Percentiles rank a stretch among this genome's conserved stretches.
phyloP scores from a whole-genome alignment of 768 basidiomycete genomes.

The Kwoniella sp. region DNA sequence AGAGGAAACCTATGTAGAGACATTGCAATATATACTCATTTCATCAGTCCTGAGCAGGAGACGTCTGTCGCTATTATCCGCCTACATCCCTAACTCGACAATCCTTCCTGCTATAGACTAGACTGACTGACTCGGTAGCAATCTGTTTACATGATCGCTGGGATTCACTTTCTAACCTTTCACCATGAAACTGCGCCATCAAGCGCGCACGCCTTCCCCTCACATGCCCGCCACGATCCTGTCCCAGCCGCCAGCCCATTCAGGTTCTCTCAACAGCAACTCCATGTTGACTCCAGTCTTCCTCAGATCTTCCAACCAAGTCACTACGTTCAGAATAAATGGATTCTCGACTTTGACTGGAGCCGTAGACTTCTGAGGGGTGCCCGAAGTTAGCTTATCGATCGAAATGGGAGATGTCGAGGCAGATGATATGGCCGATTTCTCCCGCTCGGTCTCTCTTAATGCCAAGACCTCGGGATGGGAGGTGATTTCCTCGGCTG shows the following conservation, averaged over 20 bases:
- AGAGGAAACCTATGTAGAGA: too few species aligned
- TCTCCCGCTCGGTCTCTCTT: background rate
- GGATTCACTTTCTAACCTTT: too few species aligned
- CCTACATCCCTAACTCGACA: too few species aligned
- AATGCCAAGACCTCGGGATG: background rate
- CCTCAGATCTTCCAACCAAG: conserved; percentile 30
- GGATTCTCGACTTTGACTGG: background rate
- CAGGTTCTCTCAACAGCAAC: conserved; percentile 37
- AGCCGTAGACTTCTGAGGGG: conserved; percentile 6
- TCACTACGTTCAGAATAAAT: conserved; percentile 1
- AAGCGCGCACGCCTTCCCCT: too few species aligned
- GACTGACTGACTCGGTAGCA: too few species aligned
- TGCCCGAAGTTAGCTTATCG: conserved; percentile 8
- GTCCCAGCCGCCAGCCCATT: conserved; percentile 42
- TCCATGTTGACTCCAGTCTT: conserved; percentile 33
- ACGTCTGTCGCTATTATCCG: too few species aligned
- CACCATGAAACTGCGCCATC: too few species aligned
- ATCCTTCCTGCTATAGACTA: too few species aligned
- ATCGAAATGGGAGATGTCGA: conserved; percentile 10
- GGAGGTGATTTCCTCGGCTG: background rate
- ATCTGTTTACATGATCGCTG: too few species aligned
- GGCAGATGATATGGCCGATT: background rate
- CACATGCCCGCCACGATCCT: conserved; percentile 29
- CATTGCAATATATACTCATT: too few species aligned
- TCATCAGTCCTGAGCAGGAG: too few species aligned